Conservation (phyloP, 257 asterid genomes). For the Solanum pinnatisectum region DNA sequence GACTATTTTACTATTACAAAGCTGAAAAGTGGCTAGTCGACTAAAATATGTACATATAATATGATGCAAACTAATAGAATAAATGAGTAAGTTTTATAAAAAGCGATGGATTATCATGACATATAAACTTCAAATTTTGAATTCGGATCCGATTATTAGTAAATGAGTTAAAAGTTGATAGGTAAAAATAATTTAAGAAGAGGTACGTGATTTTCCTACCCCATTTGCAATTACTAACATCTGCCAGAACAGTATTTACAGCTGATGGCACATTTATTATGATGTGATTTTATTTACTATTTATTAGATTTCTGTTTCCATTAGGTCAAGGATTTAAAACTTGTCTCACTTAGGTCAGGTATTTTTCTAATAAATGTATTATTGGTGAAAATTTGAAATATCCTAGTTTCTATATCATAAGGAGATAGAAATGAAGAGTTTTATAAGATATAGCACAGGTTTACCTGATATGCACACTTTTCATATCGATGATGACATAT, state of each 20-base stretch:
- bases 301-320: background rate
- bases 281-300: background rate
- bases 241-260: background rate
- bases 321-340: background rate
- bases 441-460: background rate
- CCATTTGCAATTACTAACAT: background rate
- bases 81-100: too few species aligned
- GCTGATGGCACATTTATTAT: background rate
- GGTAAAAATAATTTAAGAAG: background rate
- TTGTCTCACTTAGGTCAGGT: background rate
- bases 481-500: background rate
- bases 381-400: background rate
- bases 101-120: too few species aligned
- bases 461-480: background rate
- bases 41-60: too few species aligned
- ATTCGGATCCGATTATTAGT: rapidly evolving
- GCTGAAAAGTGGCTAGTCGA: too few species aligned
- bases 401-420: background rate
- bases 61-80: background rate
- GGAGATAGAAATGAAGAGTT: background rate
- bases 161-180: background rate
- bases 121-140: background rate
- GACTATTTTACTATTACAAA: too few species aligned
- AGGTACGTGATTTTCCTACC: background rate
- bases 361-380: background rate